phyloP scores from a whole-genome alignment of 2,329 filamentous ascomycete species.

The Passalora sequoiae region DNA sequence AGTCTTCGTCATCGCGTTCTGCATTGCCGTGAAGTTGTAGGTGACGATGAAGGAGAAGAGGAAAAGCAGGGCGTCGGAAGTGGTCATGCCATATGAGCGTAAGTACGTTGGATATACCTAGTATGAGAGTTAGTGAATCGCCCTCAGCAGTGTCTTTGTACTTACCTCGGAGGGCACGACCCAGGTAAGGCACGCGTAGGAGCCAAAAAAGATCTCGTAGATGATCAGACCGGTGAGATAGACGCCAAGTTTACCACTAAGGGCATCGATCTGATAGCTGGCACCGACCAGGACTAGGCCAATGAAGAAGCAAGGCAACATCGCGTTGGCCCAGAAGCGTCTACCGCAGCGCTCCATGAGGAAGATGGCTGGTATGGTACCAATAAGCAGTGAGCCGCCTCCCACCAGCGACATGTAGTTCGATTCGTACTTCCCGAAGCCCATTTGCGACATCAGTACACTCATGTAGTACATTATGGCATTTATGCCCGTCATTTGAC shows the following conservation, averaged over 20 bases:
- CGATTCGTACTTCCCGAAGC: slow-evolving; percentile 56
- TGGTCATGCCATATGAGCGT: slow-evolving; percentile 68
- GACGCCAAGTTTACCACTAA: slow-evolving; percentile 42
- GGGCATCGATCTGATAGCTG: slow-evolving; percentile 54
- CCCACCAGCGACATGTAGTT: slow-evolving; percentile 74
- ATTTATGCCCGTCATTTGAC: slow-evolving; percentile 59
- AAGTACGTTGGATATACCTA: slow-evolving; percentile 66
- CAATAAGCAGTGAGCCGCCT: slow-evolving; percentile 61
- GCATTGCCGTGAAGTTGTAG: slow-evolving; percentile 70
- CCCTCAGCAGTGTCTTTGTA: too few species aligned
- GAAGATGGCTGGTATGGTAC: slow-evolving; percentile 40
- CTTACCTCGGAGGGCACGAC: slow-evolving; percentile 55
- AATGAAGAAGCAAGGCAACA: slow-evolving; percentile 67
- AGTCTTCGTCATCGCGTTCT: slow-evolving; percentile 60
- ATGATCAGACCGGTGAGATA: slow-evolving; percentile 64
- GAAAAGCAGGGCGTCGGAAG: slow-evolving; percentile 63
- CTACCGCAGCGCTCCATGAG: slow-evolving; percentile 69
- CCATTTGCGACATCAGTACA: slow-evolving; percentile 61
- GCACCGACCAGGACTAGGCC: slow-evolving; percentile 62
- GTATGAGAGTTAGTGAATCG: too few species aligned
- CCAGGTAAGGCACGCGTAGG: slow-evolving; percentile 30
- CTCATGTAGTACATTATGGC: slow-evolving; percentile 60
- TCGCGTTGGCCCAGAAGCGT: slow-evolving; percentile 68
- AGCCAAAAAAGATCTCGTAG: slow-evolving; percentile 64
- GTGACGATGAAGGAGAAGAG: slow-evolving; percentile 67